Percentiles rank a stretch among this genome's conserved stretches.
phyloP scores from a whole-genome alignment of 2,329 filamentous ascomycete genomes.

The Xylaria sp. region DNA sequence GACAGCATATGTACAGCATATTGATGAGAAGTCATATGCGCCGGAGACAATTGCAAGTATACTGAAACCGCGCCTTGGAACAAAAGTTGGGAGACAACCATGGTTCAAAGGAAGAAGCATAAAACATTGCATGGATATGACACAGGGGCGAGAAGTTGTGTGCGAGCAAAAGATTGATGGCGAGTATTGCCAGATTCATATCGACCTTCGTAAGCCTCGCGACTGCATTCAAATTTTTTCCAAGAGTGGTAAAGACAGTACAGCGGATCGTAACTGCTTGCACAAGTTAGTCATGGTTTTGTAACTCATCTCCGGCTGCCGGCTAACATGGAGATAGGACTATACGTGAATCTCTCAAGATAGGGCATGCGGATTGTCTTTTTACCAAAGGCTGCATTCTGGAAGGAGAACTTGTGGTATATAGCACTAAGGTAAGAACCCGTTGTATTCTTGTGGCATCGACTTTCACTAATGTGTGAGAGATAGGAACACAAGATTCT shows the following conservation, averaged over 20 bases:
- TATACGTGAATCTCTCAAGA: slow-evolving; percentile 71
- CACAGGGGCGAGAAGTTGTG: slow-evolving; percentile 69
- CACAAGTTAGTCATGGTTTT: slow-evolving; percentile 57
- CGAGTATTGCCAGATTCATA: slow-evolving; percentile 89
- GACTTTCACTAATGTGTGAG: background rate
- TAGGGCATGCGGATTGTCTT: slow-evolving; percentile 67
- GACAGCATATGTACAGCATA: slow-evolving; percentile 61
- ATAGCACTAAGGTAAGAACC: slow-evolving; percentile 67
- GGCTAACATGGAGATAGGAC: slow-evolving; percentile 47
- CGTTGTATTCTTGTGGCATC: background rate
- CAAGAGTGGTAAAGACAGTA: slow-evolving; percentile 92
- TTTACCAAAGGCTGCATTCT: slow-evolving; percentile 77
- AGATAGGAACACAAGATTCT: slow-evolving; percentile 68
- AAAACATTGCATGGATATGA: slow-evolving; percentile 77
- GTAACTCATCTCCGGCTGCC: background rate
- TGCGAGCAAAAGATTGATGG: slow-evolving; percentile 87
- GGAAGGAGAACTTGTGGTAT: slow-evolving; percentile 85
- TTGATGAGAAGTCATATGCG: slow-evolving; percentile 39
- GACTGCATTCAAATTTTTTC: slow-evolving; percentile 82
- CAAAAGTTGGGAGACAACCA: slow-evolving; percentile 71
- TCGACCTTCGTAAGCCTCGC: slow-evolving; percentile 69
- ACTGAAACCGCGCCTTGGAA: slow-evolving; percentile 65
- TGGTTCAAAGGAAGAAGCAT: slow-evolving; percentile 76
- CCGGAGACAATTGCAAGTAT: slow-evolving; percentile 42
- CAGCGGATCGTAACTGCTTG: slow-evolving; percentile 71